Evolutionary conservation across 768 basidiomycete species (phyloP).

Genomic region (Tylopilus intermedius): DNA sequence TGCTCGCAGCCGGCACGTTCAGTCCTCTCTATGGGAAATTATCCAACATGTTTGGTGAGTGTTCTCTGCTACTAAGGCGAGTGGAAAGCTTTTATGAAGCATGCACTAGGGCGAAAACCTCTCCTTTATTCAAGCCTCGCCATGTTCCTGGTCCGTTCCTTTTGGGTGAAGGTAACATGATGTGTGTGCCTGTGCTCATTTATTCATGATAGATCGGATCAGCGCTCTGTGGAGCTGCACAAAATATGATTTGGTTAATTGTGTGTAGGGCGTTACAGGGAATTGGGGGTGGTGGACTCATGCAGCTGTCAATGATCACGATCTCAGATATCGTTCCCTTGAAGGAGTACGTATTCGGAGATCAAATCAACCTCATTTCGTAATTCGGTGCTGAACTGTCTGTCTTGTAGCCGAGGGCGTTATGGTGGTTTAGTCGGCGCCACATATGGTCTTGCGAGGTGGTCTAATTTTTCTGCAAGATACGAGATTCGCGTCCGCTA

Average conservation of each 20-base stretch:
- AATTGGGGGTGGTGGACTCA: conserved; percentile 74
- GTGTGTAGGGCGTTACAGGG: conserved; percentile 75
- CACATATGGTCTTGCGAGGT: conserved; percentile 68
- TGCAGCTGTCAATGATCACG: conserved; percentile 70
- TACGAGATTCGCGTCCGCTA: not conserved
- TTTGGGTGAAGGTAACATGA: not conserved
- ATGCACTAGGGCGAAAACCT: conserved; percentile 52
- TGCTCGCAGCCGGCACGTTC: conserved; percentile 61
- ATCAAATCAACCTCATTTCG: not conserved
- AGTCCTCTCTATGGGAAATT: conserved; percentile 74
- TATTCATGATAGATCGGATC: conserved; percentile 53
- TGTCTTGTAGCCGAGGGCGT: conserved; percentile 57
- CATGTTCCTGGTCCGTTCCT: conserved; percentile 45
- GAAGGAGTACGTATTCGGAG: conserved; percentile 49
- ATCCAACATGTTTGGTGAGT: conserved; percentile 47
- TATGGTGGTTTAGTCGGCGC: conserved; percentile 70
- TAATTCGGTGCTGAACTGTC: conserved; percentile 13
- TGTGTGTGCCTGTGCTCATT: not conserved
- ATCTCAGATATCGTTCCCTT: conserved; percentile 81
- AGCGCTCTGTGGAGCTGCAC: conserved; percentile 75
- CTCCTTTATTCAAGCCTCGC: conserved; percentile 59
- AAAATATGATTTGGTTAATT: conserved; percentile 72
- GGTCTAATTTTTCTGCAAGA: not conserved
- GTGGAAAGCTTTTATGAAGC: not conserved
- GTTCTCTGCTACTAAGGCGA: not conserved